phyloP scores from a whole-genome alignment of 2,329 filamentous ascomycete genomes.

The Amphichorda felina region DNA sequence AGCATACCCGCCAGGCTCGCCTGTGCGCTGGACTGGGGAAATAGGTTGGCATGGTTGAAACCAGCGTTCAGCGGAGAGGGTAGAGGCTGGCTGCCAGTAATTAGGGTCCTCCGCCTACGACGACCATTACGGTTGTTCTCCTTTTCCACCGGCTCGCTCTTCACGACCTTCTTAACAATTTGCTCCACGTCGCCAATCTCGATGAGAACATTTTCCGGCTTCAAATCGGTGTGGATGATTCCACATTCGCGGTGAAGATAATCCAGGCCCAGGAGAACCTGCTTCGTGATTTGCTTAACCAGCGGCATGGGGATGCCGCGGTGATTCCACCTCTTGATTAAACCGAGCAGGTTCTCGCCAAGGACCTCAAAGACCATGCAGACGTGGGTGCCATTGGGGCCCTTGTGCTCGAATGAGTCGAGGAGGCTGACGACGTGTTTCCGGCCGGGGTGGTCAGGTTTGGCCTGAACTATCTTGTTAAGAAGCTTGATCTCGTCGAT shows the following conservation, averaged over 20 bases:
- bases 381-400: constrained; percentile 89
- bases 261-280: constrained; percentile 88
- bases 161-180: constrained; percentile 92
- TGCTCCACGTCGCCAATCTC: constrained; percentile 98
- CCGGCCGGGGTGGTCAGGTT: constrained; percentile 85
- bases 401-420: constrained; percentile 96
- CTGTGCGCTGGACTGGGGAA: constrained; percentile 49
- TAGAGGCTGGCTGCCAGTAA: constrained; percentile 92
- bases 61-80: constrained; percentile 88
- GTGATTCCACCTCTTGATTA: constrained; percentile 99
- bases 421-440: constrained; percentile 92
- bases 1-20: constrained; percentile 77
- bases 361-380: constrained; percentile 99
- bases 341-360: constrained; percentile 83
- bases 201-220: constrained; percentile 96
- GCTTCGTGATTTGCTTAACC: constrained; percentile 98
- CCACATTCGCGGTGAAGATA: constrained; percentile 96
- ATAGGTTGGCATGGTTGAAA: constrained; percentile 72
- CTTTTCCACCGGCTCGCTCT: constrained; percentile 62
- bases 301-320: constrained; percentile 91
- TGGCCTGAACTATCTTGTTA: constrained; percentile 92
- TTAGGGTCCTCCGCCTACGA: constrained; percentile 79
- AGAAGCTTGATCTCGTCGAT: constrained; percentile 98
- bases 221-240: constrained; percentile 96
- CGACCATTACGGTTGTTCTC: constrained; percentile 89